phyloP scores from a whole-genome alignment of 169 alveolate genomes.

The Plasmodium blacklocki region DNA sequence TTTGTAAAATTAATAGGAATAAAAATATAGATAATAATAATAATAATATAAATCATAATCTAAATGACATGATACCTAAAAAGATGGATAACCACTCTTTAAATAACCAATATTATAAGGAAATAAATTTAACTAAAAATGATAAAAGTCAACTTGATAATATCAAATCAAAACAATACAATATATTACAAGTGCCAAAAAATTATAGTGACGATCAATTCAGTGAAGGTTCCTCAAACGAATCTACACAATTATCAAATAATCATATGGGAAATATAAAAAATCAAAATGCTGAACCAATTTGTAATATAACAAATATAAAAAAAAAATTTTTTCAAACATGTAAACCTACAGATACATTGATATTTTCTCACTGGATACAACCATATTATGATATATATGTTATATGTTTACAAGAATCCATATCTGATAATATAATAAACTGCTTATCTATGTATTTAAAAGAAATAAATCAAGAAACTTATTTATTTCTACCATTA shows the following conservation, averaged over 20 bases:
- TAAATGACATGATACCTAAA: too few species aligned
- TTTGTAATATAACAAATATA: background rate
- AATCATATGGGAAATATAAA: background rate
- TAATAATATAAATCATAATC: background rate
- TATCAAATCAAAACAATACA: background rate
- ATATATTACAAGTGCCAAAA: background rate
- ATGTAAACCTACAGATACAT: conserved; percentile 64
- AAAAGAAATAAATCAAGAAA: conserved; percentile 78
- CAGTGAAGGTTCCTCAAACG: background rate
- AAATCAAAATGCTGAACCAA: background rate
- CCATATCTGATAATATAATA: conserved; percentile 84
- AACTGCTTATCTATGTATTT: conserved; percentile 79
- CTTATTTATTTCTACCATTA: conserved; percentile 79
- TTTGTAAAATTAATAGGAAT: background rate
- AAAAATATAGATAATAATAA: background rate
- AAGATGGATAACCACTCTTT: too few species aligned
- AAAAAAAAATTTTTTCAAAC: conserved; percentile 4
- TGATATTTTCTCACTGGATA: conserved; percentile 86
- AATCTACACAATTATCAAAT: background rate
- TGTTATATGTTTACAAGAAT: conserved; percentile 87
- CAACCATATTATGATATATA: conserved; percentile 86
- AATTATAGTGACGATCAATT: background rate
- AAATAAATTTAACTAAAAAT: background rate
- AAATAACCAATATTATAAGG: background rate
- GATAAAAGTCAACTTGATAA: background rate